A percentile compares a stretch with the other conserved stretches of the same genome.
These are phyloP conservation scores for Adansonia digitata DNA, from an alignment of 345 rosid species.

Conservation along the genomic window DNA sequence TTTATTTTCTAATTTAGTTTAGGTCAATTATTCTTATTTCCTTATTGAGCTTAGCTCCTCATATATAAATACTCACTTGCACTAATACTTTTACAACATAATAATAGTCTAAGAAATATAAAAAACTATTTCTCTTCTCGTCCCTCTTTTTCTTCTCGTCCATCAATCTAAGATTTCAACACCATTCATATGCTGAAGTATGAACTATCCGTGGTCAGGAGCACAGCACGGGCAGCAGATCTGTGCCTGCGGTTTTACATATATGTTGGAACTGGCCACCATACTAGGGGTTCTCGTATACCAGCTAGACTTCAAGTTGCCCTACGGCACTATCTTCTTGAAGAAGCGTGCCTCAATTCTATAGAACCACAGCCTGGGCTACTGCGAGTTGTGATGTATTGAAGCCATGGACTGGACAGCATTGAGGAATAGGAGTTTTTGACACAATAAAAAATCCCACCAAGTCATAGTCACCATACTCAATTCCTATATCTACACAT, in stretches of 20 bases:
- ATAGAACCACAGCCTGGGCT: constrained; percentile 92
- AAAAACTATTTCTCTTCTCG: too few species aligned
- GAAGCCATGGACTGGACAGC: constrained; percentile 27
- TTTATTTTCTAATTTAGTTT: too few species aligned
- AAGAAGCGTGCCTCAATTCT: constrained; percentile 83
- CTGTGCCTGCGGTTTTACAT: constrained; percentile 85
- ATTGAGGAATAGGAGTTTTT: constrained; percentile 37
- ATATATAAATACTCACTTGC: too few species aligned
- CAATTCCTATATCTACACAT: constrained; percentile 57
- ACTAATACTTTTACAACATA: too few species aligned
- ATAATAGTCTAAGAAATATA: too few species aligned
- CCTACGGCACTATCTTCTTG: constrained; percentile 79
- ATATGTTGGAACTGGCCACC: constrained; percentile 94
- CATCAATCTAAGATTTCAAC: too few species aligned
- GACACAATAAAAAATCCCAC: constrained; percentile 30
- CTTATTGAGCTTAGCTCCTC: too few species aligned
- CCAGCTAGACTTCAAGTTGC: constrained; percentile 87
- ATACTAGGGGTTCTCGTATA: constrained; percentile 83
- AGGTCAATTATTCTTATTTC: too few species aligned
- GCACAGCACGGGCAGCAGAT: constrained; percentile 66
- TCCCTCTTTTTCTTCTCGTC: too few species aligned
- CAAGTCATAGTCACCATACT: constrained; percentile 24
- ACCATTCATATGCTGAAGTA: constrained; percentile 80
- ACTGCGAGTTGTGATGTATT: constrained; percentile 77
- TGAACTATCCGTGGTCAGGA: constrained; percentile 65